Evolutionary conservation across 306 rosid species (phyloP).

Genomic region (Argentina anserina): DNA sequence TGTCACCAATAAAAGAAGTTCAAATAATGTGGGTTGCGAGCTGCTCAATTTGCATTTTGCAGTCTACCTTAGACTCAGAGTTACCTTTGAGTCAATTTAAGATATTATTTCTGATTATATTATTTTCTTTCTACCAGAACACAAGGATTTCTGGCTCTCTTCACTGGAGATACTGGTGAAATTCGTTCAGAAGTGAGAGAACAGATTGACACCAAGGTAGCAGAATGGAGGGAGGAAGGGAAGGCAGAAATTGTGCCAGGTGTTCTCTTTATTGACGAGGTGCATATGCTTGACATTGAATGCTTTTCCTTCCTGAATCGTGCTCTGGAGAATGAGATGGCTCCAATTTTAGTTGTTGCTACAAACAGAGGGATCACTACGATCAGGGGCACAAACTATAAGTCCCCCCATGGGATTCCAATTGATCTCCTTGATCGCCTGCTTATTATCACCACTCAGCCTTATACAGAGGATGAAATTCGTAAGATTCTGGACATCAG

Average conservation of each 20-base stretch:
- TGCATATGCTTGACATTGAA: slow-evolving; percentile 96
- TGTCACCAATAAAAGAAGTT: background rate
- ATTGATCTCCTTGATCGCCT: slow-evolving; percentile 90
- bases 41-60: background rate
- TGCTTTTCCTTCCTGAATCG: slow-evolving; percentile 94
- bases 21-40: background rate
- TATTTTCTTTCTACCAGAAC: slow-evolving; percentile 48
- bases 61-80: background rate
- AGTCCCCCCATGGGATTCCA: slow-evolving; percentile 95
- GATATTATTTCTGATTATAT: slow-evolving; percentile 20
- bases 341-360: slow-evolving; percentile 93
- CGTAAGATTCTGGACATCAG: slow-evolving; percentile 82
- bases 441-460: slow-evolving; percentile 86
- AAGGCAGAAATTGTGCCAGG: slow-evolving; percentile 98
- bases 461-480: slow-evolving; percentile 78
- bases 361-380: slow-evolving; percentile 95
- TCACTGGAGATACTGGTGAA: slow-evolving; percentile 98
- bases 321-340: slow-evolving; percentile 94
- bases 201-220: slow-evolving; percentile 98
- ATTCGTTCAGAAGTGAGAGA: slow-evolving; percentile 98
- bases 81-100: background rate
- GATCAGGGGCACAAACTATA: slow-evolving; percentile 90
- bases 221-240: slow-evolving; percentile 99
- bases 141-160: slow-evolving; percentile 93
- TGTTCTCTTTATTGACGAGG: slow-evolving; percentile 93